Base-by-base conservation (phyloP, 345 rosid species). In the Pelargonium nanum region DNA sequence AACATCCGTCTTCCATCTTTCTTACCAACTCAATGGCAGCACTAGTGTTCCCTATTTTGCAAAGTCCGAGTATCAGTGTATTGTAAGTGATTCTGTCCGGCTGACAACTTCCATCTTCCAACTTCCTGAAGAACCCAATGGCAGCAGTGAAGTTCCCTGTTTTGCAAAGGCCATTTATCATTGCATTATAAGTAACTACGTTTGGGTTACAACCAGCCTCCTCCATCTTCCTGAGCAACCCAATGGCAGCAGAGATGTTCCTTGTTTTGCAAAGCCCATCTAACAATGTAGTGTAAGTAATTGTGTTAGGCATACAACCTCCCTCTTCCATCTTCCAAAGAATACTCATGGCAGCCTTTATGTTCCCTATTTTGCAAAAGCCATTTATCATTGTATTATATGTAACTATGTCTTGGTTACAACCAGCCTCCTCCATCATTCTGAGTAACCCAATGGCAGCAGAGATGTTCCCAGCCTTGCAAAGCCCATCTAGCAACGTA, bases 91-190 rank as follows among this genome's bases (percentile, higher is more conserved):
- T 22, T 64, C 80, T 65, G 68, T 88, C 83, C 57, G 83, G 74
- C 26, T 74, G 76, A 60, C 83, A 58, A 26, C 90, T 88, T 48
- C 74, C 88, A 60, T 68, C 56, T n/a, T 70, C 68, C 96, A 88
- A 86, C 66, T 81, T 85, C 67, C 70, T 73, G 63, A 70, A 68
- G 77, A 84, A 70, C 62, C 66, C 70, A 55, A 80, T 72, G n/a
- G 92, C 96, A 57, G 84, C 86, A 65, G 76, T 85, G 86, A 86
- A 81, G 69, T 88, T 88, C 44, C 77, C 70, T 12, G 75, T 61
- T 60, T 76, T 72, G 70, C 82, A 82, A 72, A 65, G 88, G 48
- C 98, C 95, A 30, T 71, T 72, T 23, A 91, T 83, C 85, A 91
- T 58, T 76, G 82, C 80, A 64, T 70, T 78, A 76, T 81, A 91